These are phyloP conservation scores for Pseudonectria buxi DNA, from an alignment of 2,329 filamentous ascomycete species.

Conservation along the genomic window DNA sequence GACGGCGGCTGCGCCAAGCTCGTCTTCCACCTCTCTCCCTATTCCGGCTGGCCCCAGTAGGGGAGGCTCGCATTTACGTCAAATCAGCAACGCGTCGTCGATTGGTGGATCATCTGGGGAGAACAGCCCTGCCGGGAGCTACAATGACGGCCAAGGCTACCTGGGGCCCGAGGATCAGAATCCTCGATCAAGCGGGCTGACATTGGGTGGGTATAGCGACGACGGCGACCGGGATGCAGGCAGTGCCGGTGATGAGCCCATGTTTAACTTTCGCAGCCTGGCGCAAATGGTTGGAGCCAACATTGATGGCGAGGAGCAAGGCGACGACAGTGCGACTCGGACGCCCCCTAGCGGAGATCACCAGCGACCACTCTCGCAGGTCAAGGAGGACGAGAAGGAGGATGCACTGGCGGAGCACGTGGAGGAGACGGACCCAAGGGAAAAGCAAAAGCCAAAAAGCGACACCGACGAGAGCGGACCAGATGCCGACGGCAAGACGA, in stretches of 20 bases:
- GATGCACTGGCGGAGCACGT: conserved; percentile 26
- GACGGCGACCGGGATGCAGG: conserved; percentile 46
- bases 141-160: conserved; percentile 29
- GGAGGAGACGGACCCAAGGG: conserved; percentile 13
- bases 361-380: conserved; percentile 28
- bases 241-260: conserved; percentile 55
- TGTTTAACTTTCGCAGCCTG: conserved; percentile 88
- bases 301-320: conserved; percentile 35
- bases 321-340: conserved; percentile 21
- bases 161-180: conserved; percentile 33
- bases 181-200: conserved; percentile 49
- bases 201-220: conserved; percentile 40
- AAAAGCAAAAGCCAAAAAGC: conserved; percentile 1
- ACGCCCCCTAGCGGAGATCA: conserved; percentile 11
- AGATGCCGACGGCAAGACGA: too few species aligned
- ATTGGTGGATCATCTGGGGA: conserved; percentile 63
- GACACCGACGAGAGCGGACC: conserved; percentile 6
- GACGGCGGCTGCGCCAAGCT: conserved; percentile 19
- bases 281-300: conserved; percentile 73
- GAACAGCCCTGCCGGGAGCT: conserved; percentile 57
- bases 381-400: conserved; percentile 32
- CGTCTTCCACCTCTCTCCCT: conserved; percentile 34
- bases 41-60: conserved; percentile 46
- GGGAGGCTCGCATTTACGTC: conserved; percentile 65
- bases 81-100: conserved; percentile 83